Percentiles rank a stretch among this genome's conserved stretches.
phyloP scores from a whole-genome alignment of 2,329 filamentous ascomycete genomes.

The Botrytis squamosa region DNA sequence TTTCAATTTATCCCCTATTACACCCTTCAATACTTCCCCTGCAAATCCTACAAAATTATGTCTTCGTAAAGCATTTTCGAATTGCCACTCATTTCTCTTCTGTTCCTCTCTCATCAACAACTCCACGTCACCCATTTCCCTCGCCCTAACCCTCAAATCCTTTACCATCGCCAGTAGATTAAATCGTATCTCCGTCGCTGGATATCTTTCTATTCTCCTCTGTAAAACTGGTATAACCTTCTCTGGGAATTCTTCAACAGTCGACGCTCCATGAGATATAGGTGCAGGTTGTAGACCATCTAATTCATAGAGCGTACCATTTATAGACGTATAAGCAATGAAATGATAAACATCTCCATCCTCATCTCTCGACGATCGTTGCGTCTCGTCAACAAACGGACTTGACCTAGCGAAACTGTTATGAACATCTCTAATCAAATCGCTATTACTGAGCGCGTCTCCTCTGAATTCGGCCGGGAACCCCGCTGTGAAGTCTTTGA shows the following conservation, averaged over 20 bases:
- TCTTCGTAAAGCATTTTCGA: slow-evolving; percentile 87
- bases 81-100: slow-evolving; percentile 84
- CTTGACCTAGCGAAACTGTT: slow-evolving; percentile 74
- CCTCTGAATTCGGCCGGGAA: slow-evolving; percentile 67
- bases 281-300: slow-evolving; percentile 92
- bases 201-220: slow-evolving; percentile 80
- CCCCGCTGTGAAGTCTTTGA: slow-evolving; percentile 69
- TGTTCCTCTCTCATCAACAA: slow-evolving; percentile 74
- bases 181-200: slow-evolving; percentile 85
- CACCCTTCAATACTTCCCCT: slow-evolving; percentile 83
- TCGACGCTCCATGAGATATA: slow-evolving; percentile 80
- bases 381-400: slow-evolving; percentile 91
- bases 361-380: slow-evolving; percentile 64
- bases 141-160: slow-evolving; percentile 74
- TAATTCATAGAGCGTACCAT: slow-evolving; percentile 83
- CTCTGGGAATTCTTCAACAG: slow-evolving; percentile 67
- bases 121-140: slow-evolving; percentile 80
- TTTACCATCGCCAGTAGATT: slow-evolving; percentile 91
- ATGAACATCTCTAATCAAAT: slow-evolving; percentile 60
- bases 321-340: slow-evolving; percentile 85
- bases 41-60: slow-evolving; percentile 98
- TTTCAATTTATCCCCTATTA: slow-evolving; percentile 70
- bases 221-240: slow-evolving; percentile 86
- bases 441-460: slow-evolving; percentile 68
- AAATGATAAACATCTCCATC: slow-evolving; percentile 93